A percentile compares a stretch with the other conserved stretches of the same genome.
These are phyloP conservation scores for Pleurotus pulmonarius DNA, from an alignment of 768 basidiomycete genomes.

Conservation along the genomic window DNA sequence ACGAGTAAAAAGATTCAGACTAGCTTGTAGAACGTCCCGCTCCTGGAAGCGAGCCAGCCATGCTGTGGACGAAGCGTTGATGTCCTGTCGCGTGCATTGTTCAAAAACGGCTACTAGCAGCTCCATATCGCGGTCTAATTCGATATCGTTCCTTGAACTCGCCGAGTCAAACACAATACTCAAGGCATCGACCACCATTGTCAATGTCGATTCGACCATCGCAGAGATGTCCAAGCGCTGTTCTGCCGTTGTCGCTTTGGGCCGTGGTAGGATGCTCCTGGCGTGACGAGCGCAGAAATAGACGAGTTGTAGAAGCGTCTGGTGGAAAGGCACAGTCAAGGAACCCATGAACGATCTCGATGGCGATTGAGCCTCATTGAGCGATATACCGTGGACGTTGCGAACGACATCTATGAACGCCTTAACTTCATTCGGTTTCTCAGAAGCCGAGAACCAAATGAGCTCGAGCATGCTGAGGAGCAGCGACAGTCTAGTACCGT, in stretches of 20 bases:
- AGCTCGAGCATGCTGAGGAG: conserved; percentile 78
- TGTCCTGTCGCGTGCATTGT: conserved; percentile 67
- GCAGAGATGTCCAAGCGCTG: conserved; percentile 57
- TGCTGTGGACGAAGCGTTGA: conserved; percentile 61
- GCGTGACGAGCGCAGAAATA: conserved; percentile 74
- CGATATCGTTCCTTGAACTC: conserved; percentile 48
- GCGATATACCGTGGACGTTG: conserved; percentile 60
- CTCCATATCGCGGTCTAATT: conserved; percentile 79
- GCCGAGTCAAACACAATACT: conserved; percentile 66
- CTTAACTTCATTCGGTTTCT: conserved; percentile 49
- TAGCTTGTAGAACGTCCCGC: conserved; percentile 70
- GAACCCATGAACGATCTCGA: conserved; percentile 67
- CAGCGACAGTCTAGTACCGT: conserved; percentile 69
- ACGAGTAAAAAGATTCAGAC: conserved; percentile 67
- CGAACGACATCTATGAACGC: conserved; percentile 60
- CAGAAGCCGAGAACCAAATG: conserved; percentile 65
- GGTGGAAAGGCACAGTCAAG: conserved; percentile 70
- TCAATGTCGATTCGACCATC: conserved; percentile 59
- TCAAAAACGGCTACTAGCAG: conserved; percentile 80
- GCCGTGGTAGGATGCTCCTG: conserved; percentile 42
- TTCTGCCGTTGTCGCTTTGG: conserved; percentile 53
- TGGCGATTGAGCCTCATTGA: conserved; percentile 74
- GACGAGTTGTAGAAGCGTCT: conserved; percentile 70
- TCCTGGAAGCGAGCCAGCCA: conserved; percentile 86
- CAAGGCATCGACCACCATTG: conserved; percentile 65